phyloP scores from a whole-genome alignment of 2,329 filamentous ascomycete species.

The Parastagonospora avenae region DNA sequence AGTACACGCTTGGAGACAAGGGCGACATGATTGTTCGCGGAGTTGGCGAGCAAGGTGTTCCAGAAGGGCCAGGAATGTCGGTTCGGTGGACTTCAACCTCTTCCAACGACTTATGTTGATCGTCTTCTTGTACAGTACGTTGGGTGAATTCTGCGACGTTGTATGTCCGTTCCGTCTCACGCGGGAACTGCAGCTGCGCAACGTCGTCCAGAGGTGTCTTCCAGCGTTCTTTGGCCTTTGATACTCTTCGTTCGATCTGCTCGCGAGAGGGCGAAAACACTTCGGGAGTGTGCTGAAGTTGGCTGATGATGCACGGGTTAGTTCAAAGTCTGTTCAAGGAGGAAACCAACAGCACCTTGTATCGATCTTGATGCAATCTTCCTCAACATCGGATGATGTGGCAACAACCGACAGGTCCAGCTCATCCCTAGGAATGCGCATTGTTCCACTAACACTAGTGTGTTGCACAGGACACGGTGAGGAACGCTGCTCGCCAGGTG shows the following conservation, averaged over 20 bases:
- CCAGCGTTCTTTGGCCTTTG: slow-evolving; percentile 50
- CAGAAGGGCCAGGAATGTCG: slow-evolving; percentile 1
- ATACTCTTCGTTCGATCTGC: slow-evolving; percentile 47
- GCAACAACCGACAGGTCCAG: slow-evolving; percentile 8
- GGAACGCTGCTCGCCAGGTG: slow-evolving; percentile 26
- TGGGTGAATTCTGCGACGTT: slow-evolving; percentile 13
- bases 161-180: slow-evolving; percentile 31
- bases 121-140: neutral
- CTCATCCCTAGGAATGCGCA: slow-evolving; percentile 13
- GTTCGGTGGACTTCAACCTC: neutral
- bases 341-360: neutral
- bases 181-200: slow-evolving; percentile 32
- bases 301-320: neutral
- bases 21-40: slow-evolving; percentile 26
- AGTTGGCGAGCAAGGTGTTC: slow-evolving; percentile 11
- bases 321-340: neutral
- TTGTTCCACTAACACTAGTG: slow-evolving; percentile 5
- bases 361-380: slow-evolving; percentile 1
- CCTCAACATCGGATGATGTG: slow-evolving; percentile 5
- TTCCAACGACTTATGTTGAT: neutral
- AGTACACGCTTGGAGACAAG: slow-evolving; percentile 56
- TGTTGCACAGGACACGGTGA: slow-evolving; percentile 11
- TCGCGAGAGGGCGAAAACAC: slow-evolving; percentile 42
- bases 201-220: slow-evolving; percentile 47
- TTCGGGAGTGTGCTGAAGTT: neutral